Evolutionary conservation across 148 eudicot genomes (phyloP).

Genomic region (Cornus controversa): DNA sequence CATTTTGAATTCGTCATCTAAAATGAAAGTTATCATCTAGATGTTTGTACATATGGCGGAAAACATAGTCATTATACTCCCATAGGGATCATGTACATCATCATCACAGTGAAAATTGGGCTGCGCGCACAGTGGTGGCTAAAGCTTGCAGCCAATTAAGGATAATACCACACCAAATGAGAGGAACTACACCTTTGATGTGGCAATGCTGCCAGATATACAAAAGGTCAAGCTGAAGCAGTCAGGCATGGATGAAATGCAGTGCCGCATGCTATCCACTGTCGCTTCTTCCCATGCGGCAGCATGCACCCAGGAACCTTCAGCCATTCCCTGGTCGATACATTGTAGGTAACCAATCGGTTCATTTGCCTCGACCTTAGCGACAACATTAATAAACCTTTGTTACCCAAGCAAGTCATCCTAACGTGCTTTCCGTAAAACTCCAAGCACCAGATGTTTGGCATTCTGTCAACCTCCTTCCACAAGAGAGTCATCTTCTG

Average conservation of each 20-base stretch:
- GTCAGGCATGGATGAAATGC: slow-evolving; percentile 81
- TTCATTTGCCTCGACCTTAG: slow-evolving; percentile 79
- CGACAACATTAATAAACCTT: slow-evolving; percentile 82
- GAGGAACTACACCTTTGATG: not conserved
- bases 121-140: not conserved
- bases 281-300: slow-evolving; percentile 67
- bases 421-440: slow-evolving; percentile 92
- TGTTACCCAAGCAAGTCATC: slow-evolving; percentile 96
- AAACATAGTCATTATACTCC: not conserved
- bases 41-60: not conserved
- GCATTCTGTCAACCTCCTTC: slow-evolving; percentile 99
- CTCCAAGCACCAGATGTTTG: slow-evolving; percentile 98
- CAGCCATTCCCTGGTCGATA: slow-evolving; percentile 63
- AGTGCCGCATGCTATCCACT: slow-evolving; percentile 81
- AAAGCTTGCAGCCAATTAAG: slow-evolving; percentile 14
- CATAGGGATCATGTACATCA: not conserved
- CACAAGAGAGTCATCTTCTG: slow-evolving; percentile 96
- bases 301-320: slow-evolving; percentile 68
- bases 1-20: not conserved
- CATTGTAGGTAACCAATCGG: slow-evolving; percentile 71
- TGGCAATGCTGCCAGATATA: not conserved
- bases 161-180: not conserved
- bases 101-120: not conserved
- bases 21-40: not conserved
- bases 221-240: slow-evolving; percentile 46